These are phyloP conservation scores for Boletus vermiculosoides DNA, from an alignment of 768 basidiomycete genomes.

Conservation along the genomic window DNA sequence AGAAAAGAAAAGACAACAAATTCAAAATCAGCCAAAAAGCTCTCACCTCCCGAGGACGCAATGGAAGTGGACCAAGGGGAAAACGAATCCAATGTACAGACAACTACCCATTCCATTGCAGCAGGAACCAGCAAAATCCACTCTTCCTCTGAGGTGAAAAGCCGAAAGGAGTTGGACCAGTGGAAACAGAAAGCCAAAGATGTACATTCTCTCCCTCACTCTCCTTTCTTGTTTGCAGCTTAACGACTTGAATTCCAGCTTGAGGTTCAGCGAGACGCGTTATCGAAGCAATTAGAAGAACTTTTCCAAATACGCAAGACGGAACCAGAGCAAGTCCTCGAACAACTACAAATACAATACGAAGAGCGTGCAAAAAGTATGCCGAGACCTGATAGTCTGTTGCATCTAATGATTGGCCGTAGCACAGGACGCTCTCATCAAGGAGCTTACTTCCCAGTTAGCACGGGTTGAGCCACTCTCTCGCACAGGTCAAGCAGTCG, in stretches of 20 bases:
- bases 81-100: background rate
- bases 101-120: slow-evolving; percentile 1
- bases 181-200: slow-evolving; percentile 33
- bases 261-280: slow-evolving; percentile 42
- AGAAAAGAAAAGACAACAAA: slow-evolving; percentile 7
- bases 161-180: slow-evolving; percentile 26
- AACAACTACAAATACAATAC: slow-evolving; percentile 48
- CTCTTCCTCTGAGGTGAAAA: slow-evolving; percentile 14
- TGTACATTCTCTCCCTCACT: slow-evolving; percentile 8
- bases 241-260: slow-evolving; percentile 18
- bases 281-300: slow-evolving; percentile 60
- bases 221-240: background rate
- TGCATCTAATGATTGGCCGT: slow-evolving; percentile 9
- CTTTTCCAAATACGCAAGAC: slow-evolving; percentile 56
- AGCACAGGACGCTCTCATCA: slow-evolving; percentile 54
- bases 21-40: slow-evolving; percentile 13
- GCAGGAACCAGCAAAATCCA: slow-evolving; percentile 13
- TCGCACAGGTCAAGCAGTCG: slow-evolving; percentile 46
- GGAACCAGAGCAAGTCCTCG: slow-evolving; percentile 59
- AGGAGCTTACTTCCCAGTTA: slow-evolving; percentile 51
- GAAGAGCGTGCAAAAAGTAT: slow-evolving; percentile 54
- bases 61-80: slow-evolving; percentile 18
- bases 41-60: background rate
- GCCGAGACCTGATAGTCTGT: slow-evolving; percentile 3
- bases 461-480: slow-evolving; percentile 55